Evolutionary conservation across 73 alveolate genomes (phyloP).

Genomic region (Tetrahymena elliotti): DNA sequence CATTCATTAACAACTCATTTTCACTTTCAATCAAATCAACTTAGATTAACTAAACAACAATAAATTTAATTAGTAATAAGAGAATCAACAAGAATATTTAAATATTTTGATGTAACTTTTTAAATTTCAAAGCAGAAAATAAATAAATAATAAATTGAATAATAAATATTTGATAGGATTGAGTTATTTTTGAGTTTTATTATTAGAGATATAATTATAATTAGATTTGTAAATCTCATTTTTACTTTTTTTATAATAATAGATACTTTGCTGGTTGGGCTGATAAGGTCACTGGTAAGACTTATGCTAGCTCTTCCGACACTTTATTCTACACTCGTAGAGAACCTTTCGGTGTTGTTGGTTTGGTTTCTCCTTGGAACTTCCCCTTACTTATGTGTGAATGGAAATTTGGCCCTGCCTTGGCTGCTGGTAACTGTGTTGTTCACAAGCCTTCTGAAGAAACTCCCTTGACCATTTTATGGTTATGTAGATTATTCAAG

Average conservation of each 20-base stretch:
- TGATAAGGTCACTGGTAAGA: slow-evolving; percentile 64
- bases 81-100: too few species aligned
- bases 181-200: neutral
- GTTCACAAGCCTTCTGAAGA: slow-evolving; percentile 91
- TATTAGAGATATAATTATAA: too few species aligned
- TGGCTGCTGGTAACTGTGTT: slow-evolving; percentile 86
- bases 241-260: neutral
- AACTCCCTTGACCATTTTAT: slow-evolving; percentile 80
- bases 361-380: slow-evolving; percentile 87
- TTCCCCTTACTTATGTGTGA: slow-evolving; percentile 78
- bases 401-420: slow-evolving; percentile 82
- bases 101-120: too few species aligned
- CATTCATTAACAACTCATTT: too few species aligned
- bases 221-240: too few species aligned
- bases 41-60: neutral
- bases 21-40: neutral
- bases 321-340: slow-evolving; percentile 38
- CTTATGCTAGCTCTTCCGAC: slow-evolving; percentile 28
- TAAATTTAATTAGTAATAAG: neutral
- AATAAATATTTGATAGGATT: neutral
- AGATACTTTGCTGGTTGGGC: slow-evolving; percentile 76
- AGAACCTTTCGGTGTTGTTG: slow-evolving; percentile 87
- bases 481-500: slow-evolving; percentile 59
- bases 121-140: too few species aligned
- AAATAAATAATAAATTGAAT: neutral